Evolutionary conservation across 2,329 filamentous ascomycete species (phyloP), one percentile per base, ranked within the genome.

Genomic region (Trichoderma harzianum): DNA sequence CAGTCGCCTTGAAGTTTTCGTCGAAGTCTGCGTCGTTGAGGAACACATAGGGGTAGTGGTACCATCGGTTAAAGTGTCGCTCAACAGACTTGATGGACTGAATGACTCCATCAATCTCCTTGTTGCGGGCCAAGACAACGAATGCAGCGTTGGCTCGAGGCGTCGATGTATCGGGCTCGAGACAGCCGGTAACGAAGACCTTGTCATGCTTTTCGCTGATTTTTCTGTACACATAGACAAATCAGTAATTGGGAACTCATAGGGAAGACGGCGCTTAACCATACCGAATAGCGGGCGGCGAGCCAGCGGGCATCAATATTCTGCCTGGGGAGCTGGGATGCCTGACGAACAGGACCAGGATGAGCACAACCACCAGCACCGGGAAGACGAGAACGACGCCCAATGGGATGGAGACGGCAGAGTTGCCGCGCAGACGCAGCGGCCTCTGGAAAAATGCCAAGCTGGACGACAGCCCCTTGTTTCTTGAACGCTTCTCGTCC

Each of bases 41-140:
- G 82, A 99, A 98, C 76, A 98, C 95, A 80, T 98, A 99, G 30
- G 96, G 96, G 81, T 99, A 99, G 82, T 98, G 90, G 81, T 94
- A 99, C 95, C 95, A 99, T 76, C 95, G 90, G 84, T 99, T 99
- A 89, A 99, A 99, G 83, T 99, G 96, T 77, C 96, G 90, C 85
- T 99, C 96, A 76, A 99, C 95, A 57, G 95, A 98, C 85, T 98
- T 98, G 81, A 99, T 89, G 11, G 96, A 98, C 82, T 98, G 94
- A 75, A 99, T 90, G 51, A 99, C 96, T 73, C 96, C 96, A 0
- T 97, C 95, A 75, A 99, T 82, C 84, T 99, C 96, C 86, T 97
- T 97, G 81, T 99, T 98, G 77, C 96, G 88, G 69, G 96, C 96
- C 72, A 99, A 88, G 51, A 99, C 94, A 74, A 99, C 96, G 78